These are phyloP conservation scores for Aspergillus sp. DNA, from an alignment of 2,329 filamentous ascomycete genomes.

Conservation along the genomic window DNA sequence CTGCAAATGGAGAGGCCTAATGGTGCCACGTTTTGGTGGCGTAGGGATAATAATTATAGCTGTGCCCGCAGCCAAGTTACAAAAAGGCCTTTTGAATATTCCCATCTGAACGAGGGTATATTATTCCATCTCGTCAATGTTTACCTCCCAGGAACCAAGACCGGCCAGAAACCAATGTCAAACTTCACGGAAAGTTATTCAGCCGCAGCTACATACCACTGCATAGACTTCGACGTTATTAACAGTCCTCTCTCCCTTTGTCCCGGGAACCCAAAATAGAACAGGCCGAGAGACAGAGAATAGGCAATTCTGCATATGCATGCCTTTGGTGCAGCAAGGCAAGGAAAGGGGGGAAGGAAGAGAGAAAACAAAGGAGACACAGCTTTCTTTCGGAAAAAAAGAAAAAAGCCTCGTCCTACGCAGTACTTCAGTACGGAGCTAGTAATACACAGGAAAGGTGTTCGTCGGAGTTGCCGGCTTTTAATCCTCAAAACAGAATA, in stretches of 20 bases:
- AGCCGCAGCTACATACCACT: background rate
- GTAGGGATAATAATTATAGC: background rate
- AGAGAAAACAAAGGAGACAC: background rate
- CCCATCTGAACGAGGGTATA: too few species aligned
- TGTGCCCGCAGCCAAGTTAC: too few species aligned
- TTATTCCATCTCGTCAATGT: too few species aligned
- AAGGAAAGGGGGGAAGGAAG: too few species aligned
- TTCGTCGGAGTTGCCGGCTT: constrained; percentile 12
- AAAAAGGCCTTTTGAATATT: too few species aligned
- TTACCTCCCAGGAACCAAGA: background rate
- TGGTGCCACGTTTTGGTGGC: background rate
- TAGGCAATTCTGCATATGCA: too few species aligned
- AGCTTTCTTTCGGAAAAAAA: background rate
- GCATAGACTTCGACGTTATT: too few species aligned
- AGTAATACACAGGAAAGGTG: constrained; percentile 14
- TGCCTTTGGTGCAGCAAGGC: too few species aligned
- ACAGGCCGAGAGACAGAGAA: background rate
- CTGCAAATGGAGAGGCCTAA: background rate
- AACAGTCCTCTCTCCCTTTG: background rate
- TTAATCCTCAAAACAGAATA: constrained; percentile 1
- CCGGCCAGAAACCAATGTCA: background rate
- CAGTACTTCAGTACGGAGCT: constrained; percentile 7
- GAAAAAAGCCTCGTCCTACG: constrained; percentile 5
- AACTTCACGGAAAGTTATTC: background rate
- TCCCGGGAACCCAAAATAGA: background rate